Base-by-base conservation (phyloP, 1,139 yeast genomes). In the Hanseniaspora gamundiae region DNA sequence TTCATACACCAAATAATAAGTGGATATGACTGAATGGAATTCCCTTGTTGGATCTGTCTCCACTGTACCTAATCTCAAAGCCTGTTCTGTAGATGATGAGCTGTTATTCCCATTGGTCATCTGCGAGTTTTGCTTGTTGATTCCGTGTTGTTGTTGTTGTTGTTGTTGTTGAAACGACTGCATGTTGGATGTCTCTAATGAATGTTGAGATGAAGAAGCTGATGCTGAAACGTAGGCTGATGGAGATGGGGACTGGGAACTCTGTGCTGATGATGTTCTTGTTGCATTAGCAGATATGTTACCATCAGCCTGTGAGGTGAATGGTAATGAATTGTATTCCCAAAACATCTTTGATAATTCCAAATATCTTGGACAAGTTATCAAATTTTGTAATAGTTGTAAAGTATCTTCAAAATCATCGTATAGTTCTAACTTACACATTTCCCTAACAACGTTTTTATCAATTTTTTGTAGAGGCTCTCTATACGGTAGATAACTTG, bases 1-100 rank as follows among this genome's bases (percentile, higher is more conserved):
- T 63, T 91, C 99, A 45, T 76, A 78, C 20, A 88, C 95, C 53
- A 93, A 70, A 58, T 75, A 82, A 60, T 93, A 93, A 33, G 91
- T 80, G 2, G 95, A 85, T 11, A 91, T 65, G 51, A 88, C 68
- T 0, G 98, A 97, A 61, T 87, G 95, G 62, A 74, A 91, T 1
- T 93, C 94, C 45, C 76, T 73, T 1, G 95, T 84, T n/a, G 96
- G 96, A 60, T 85, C 94, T 1, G 74, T 76, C 52, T 65, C 68
- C 43, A 64, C 61, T 26, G 22, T 41, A 40, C 24, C 38, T 30
- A 29, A 35, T 42, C 38, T 33, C 4, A 16, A 30, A 8, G 35
- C 17, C 2, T 14, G 13, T 14, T 30, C 35, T 17, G 14, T n/a
- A 8, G 35, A 26, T 36, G n/a, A 30, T 16, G 27, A 21, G 26